Conservation (phyloP, 768 basidiomycete genomes). For the Stropharia rugosoannulata region DNA sequence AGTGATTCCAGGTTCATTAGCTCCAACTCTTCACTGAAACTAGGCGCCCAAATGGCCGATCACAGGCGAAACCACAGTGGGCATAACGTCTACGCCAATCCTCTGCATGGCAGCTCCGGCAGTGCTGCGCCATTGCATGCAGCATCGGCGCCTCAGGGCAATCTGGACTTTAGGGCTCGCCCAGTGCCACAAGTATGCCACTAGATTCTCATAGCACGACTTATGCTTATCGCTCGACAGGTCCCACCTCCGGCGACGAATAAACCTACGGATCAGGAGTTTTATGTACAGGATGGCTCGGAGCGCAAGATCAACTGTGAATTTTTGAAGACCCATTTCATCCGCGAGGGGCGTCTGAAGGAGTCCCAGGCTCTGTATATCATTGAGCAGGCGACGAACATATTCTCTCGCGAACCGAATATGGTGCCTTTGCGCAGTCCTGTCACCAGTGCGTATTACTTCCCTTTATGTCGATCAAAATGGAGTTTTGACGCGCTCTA, state of each 20-base stretch:
- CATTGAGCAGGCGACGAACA: constrained; percentile 59
- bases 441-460: constrained; percentile 68
- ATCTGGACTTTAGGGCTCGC: constrained; percentile 1
- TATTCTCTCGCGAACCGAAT: constrained; percentile 78
- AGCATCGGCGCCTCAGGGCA: not conserved
- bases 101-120: not conserved
- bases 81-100: constrained; percentile 1
- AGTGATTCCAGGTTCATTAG: no score
- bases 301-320: constrained; percentile 69
- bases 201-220: not conserved
- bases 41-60: not conserved
- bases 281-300: constrained; percentile 57
- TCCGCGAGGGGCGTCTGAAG: constrained; percentile 78
- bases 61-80: constrained; percentile 5
- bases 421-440: constrained; percentile 84
- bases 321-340: constrained; percentile 87
- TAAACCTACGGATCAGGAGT: constrained; percentile 70
- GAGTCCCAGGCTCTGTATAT: constrained; percentile 88
- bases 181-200: constrained; percentile 6
- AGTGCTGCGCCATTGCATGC: not conserved
- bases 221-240: constrained; percentile 31
- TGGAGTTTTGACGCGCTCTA: constrained; percentile 24
- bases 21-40: no score
- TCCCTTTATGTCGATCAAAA: not conserved
- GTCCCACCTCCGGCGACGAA: constrained; percentile 65